Evolutionary conservation across 140 eudicot species (phyloP).

Genomic region (Stevia rebaudiana): DNA sequence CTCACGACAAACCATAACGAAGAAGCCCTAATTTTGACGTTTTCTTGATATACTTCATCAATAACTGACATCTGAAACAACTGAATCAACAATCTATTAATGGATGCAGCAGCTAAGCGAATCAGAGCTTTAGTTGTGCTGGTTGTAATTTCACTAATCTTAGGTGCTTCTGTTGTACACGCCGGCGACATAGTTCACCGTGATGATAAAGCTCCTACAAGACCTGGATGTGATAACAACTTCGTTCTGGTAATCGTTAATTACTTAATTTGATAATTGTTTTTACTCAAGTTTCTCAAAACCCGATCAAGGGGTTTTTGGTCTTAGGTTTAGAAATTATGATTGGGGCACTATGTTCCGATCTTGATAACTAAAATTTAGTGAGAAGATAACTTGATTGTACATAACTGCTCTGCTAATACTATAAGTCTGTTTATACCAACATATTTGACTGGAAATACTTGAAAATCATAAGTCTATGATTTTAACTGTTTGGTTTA

Average conservation of each 20-base stretch:
- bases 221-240: conserved; percentile 84
- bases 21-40: conserved; percentile 2
- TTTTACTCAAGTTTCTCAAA: neutral
- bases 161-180: conserved; percentile 28
- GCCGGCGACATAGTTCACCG: conserved; percentile 94
- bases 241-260: conserved; percentile 61
- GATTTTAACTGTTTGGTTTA: too few relatives aligned
- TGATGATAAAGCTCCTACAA: conserved; percentile 70
- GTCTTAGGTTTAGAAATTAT: conserved; percentile 3
- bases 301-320: neutral
- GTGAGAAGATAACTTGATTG: neutral
- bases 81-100: neutral
- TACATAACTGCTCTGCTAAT: neutral
- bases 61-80: neutral
- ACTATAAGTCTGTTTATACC: neutral
- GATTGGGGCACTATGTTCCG: neutral
- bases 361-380: neutral
- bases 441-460: neutral
- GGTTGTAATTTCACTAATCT: conserved; percentile 24
- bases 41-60: neutral
- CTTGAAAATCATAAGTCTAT: neutral
- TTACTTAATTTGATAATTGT: neutral
- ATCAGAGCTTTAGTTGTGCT: conserved; percentile 11
- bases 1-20: conserved; percentile 6
- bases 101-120: conserved; percentile 4